Evolutionary conservation across 2,329 filamentous ascomycete species (phyloP).

Genomic region (Colletotrichum musae): DNA sequence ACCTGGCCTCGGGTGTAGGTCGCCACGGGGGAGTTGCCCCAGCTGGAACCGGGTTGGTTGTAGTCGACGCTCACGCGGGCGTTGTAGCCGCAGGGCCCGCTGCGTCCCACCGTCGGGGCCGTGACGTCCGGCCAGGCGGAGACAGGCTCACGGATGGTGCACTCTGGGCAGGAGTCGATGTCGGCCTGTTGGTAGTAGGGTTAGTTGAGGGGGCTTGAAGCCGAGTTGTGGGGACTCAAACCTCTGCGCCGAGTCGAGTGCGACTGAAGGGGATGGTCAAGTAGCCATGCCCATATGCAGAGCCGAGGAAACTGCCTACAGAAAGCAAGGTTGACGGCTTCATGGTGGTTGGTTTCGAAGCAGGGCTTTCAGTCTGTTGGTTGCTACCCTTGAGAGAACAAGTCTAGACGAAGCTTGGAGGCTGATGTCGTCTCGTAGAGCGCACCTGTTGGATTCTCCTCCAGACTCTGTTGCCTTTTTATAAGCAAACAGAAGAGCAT

Average conservation of each 20-base stretch:
- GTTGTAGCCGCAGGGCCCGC: constrained; percentile 68
- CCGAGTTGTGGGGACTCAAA: constrained; percentile 40
- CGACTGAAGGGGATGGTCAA: constrained; percentile 59
- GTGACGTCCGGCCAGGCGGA: constrained; percentile 64
- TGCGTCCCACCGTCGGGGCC: constrained; percentile 60
- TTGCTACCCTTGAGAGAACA: no score
- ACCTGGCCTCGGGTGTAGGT: constrained; percentile 62
- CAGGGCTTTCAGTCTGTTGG: no score
- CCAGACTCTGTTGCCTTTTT: neutral
- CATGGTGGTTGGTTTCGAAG: neutral
- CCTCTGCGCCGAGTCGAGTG: constrained; percentile 60
- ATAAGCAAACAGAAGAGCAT: neutral
- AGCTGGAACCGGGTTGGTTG: constrained; percentile 60
- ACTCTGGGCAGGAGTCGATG: constrained; percentile 67
- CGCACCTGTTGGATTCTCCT: neutral
- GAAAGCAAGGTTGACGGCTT: neutral
- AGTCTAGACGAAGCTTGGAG: neutral
- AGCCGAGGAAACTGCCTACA: constrained; percentile 1
- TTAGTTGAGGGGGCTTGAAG: neutral
- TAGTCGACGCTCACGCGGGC: constrained; percentile 67
- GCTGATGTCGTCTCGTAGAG: neutral
- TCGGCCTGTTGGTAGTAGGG: constrained; percentile 54
- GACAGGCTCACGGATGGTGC: constrained; percentile 68
- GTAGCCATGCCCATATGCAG: constrained; percentile 60
- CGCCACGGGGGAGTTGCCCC: constrained; percentile 59